These are phyloP conservation scores for Sugiyamaella floridensis DNA, from an alignment of 805 yeast species.

Conservation along the genomic window DNA sequence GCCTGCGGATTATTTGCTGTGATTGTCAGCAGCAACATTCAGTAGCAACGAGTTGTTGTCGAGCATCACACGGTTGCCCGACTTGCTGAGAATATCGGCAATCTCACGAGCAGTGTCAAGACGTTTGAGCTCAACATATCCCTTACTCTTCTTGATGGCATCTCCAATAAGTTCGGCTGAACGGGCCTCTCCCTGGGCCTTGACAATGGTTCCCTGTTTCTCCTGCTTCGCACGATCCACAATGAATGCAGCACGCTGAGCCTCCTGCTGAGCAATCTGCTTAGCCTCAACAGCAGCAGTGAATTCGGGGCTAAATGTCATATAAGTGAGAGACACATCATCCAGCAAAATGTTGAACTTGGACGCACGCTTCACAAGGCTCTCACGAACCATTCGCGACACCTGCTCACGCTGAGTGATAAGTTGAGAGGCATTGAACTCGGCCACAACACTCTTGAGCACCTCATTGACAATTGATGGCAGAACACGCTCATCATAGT, in stretches of 20 bases:
- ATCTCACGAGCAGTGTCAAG: conserved; percentile 96
- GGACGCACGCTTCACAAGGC: conserved; percentile 81
- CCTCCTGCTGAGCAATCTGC: conserved; percentile 99
- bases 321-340: conserved; percentile 91
- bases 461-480: conserved; percentile 99
- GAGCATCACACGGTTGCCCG: conserved; percentile 86
- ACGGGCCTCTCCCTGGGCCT: conserved; percentile 97
- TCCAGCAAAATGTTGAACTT: conserved; percentile 83
- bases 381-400: conserved; percentile 83
- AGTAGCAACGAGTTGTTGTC: conserved; percentile 88
- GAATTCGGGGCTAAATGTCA: conserved; percentile 97
- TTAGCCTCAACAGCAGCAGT: conserved; percentile 97
- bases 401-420: conserved; percentile 99
- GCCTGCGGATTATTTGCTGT: conserved; percentile 30
- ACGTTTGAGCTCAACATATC: conserved; percentile 93
- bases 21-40: conserved; percentile 77
- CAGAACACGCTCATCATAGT: conserved; percentile 93
- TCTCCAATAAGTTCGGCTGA: conserved; percentile 98
- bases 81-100: conserved; percentile 72
- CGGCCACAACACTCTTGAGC: conserved; percentile 93
- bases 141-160: conserved; percentile 92
- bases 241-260: conserved; percentile 94
- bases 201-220: conserved; percentile 93
- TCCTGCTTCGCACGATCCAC: conserved; percentile 97
- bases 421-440: conserved; percentile 95